These are phyloP conservation scores for Cardiosporidium cionae DNA, from an alignment of 169 alveolate genomes.

Conservation along the genomic window DNA sequence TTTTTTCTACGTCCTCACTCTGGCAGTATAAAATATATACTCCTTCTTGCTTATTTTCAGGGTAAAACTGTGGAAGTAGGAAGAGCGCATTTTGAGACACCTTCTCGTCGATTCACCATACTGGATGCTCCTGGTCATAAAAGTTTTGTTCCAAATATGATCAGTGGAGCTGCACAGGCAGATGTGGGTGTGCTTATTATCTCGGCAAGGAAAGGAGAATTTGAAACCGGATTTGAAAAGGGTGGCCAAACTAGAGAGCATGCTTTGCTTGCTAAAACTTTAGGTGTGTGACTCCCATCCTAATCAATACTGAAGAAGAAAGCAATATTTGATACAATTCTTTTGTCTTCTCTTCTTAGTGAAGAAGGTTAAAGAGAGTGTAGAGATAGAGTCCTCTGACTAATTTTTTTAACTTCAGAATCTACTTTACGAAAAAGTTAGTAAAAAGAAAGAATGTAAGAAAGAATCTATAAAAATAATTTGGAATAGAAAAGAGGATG, in stretches of 20 bases:
- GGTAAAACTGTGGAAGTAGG: conserved; percentile 99
- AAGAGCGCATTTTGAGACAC: conserved; percentile 88
- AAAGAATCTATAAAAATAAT: too few species aligned
- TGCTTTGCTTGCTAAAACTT: conserved; percentile 94
- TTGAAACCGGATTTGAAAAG: conserved; percentile 98
- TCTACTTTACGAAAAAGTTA: too few species aligned
- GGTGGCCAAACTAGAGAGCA: conserved; percentile 99
- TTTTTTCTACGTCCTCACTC: too few species aligned
- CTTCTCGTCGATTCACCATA: conserved; percentile 87
- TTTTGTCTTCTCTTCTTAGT: too few species aligned
- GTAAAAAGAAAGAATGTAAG: too few species aligned
- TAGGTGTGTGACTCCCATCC: conserved; percentile 45
- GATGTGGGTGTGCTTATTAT: conserved; percentile 97
- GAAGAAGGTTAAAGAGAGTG: too few species aligned
- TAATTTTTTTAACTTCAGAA: too few species aligned
- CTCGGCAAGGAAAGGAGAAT: conserved; percentile 89
- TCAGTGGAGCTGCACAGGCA: conserved; percentile 98
- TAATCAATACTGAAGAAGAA: too few species aligned
- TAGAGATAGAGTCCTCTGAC: too few species aligned
- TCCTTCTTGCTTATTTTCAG: conserved; percentile 9
- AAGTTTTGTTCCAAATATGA: conserved; percentile 98
- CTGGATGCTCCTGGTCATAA: conserved; percentile 99
- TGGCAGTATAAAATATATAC: too few species aligned
- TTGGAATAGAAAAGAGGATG: too few species aligned
- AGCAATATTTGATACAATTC: too few species aligned